Evolutionary conservation across 2,329 filamentous ascomycete species (phyloP), one percentile per base, ranked within the genome.

Genomic region (Annulohypoxylon truncatum): DNA sequence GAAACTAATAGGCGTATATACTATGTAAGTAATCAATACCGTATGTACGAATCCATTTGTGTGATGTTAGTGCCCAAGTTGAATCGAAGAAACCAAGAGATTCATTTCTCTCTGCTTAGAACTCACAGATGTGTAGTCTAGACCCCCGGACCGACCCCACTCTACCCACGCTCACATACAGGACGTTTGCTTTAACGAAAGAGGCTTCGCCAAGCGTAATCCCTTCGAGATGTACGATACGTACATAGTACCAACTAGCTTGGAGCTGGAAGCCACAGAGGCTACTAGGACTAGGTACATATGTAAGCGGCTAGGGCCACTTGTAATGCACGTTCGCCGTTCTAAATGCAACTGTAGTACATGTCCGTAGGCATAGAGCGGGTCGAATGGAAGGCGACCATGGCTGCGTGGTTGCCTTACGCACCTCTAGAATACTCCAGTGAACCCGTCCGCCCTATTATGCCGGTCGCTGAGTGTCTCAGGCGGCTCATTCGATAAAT

Each of bases 331-430:
- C 33, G 29, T 24, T 28, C 46, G 48, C 29, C 31, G 31, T 46
- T 40, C 31, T 20, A 24, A 10, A 59, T 54, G 33, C 28, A 51
- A 60, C 61, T 15, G 35, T 56, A 31, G 35, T 59, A 59, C 50
- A 53, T 52, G 29, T 12, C 31, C 46, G 20, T 28, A 40, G 42
- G 3, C 22, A 46, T 28, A 40, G 1, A 47, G 22, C 53, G 42
- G 50, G 50, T 52, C 42, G 33, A 59, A 57, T 57, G 51, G 35
- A 51, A 46, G 28, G 33, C 47, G 40, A 53, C 29, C 22, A 13
- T 54, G 33, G 48, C 46, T 53, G 63, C 66, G 66, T 69, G 66
- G 66, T 66, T 62, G 62, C 58, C 66, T 64, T 54, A 50, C 20
- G 15, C 29, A 24, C 62, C 63, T 66, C 18, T 66, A 55, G 55